These are phyloP conservation scores for Hypoxylon fragiforme DNA, from an alignment of 495 filamentous ascomycete species.

Conservation along the genomic window DNA sequence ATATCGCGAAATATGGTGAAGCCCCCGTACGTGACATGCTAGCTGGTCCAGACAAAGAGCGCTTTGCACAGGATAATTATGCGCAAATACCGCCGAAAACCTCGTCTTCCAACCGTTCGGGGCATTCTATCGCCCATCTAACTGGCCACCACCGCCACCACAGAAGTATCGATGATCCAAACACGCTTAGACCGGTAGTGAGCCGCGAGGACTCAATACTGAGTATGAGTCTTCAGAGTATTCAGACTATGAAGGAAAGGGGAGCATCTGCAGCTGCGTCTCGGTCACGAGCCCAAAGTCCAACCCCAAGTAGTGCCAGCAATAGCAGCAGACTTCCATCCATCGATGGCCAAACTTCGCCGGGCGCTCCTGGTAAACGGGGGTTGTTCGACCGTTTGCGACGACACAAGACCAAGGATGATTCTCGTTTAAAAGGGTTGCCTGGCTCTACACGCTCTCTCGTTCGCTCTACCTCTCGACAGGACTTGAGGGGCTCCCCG, in stretches of 20 bases:
- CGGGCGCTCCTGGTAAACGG: slow-evolving; percentile 61
- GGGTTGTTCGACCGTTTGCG: slow-evolving; percentile 68
- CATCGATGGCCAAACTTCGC: slow-evolving; percentile 62
- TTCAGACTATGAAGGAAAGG: slow-evolving; percentile 50
- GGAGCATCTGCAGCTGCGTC: slow-evolving; percentile 47
- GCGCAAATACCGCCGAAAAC: slow-evolving; percentile 51
- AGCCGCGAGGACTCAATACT: slow-evolving; percentile 71
- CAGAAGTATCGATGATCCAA: slow-evolving; percentile 72
- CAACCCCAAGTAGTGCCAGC: slow-evolving; percentile 71
- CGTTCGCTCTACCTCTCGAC: slow-evolving; percentile 49
- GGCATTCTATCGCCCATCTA: slow-evolving; percentile 58
- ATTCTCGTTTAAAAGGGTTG: slow-evolving; percentile 58
- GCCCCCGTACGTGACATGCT: slow-evolving; percentile 77
- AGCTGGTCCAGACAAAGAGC: slow-evolving; percentile 69
- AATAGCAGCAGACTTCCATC: slow-evolving; percentile 50
- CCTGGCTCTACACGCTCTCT: slow-evolving; percentile 59
- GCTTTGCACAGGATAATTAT: slow-evolving; percentile 54
- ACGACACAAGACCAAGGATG: slow-evolving; percentile 62
- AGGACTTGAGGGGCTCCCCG: slow-evolving; percentile 54
- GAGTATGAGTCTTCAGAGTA: no score
- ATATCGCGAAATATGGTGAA: slow-evolving; percentile 80
- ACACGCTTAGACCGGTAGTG: slow-evolving; percentile 62
- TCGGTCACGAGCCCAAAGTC: slow-evolving; percentile 68
- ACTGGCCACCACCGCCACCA: slow-evolving; percentile 74
- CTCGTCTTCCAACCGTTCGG: slow-evolving; percentile 55